phyloP scores from a whole-genome alignment of 1,139 yeast species.

The Pichiaceae sp. region DNA sequence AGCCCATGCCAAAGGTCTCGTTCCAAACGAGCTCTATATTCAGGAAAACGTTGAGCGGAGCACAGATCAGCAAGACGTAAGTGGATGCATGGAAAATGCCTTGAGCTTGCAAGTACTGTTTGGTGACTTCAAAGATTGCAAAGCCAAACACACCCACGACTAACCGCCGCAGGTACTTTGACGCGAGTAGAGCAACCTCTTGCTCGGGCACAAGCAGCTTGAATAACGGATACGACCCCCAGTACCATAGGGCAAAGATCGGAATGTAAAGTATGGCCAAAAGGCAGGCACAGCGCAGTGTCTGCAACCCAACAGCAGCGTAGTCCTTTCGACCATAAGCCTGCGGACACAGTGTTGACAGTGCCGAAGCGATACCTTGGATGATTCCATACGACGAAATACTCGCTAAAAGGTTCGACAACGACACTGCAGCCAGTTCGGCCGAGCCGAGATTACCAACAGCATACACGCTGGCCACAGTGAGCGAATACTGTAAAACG shows the following conservation, averaged over 20 bases:
- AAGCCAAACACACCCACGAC: constrained; percentile 65
- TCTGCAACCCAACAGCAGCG: constrained; percentile 55
- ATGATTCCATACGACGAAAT: constrained; percentile 66
- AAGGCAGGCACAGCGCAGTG: constrained; percentile 56
- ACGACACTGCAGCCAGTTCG: constrained; percentile 65
- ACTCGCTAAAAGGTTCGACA: constrained; percentile 70
- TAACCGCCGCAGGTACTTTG: constrained; percentile 44
- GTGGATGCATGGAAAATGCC: constrained; percentile 77
- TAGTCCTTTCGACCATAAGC: constrained; percentile 63
- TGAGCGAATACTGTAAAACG: constrained; percentile 70
- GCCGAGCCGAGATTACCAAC: constrained; percentile 80
- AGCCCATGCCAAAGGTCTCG: constrained; percentile 49
- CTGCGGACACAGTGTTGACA: constrained; percentile 73
- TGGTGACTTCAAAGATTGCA: constrained; percentile 62
- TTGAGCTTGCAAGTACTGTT: constrained; percentile 68
- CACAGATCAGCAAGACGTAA: constrained; percentile 55
- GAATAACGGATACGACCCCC: constrained; percentile 40
- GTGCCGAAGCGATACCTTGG: constrained; percentile 67
- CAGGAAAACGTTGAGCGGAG: constrained; percentile 59
- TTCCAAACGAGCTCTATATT: constrained; percentile 65
- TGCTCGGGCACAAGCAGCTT: constrained; percentile 39
- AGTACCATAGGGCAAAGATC: constrained; percentile 49
- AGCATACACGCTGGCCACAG: constrained; percentile 76
- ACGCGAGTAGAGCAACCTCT: constrained; percentile 45
- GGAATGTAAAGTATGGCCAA: constrained; percentile 50